These are phyloP conservation scores for Cantharellus cinnabarinus DNA, from an alignment of 768 basidiomycete species.

Conservation along the genomic window DNA sequence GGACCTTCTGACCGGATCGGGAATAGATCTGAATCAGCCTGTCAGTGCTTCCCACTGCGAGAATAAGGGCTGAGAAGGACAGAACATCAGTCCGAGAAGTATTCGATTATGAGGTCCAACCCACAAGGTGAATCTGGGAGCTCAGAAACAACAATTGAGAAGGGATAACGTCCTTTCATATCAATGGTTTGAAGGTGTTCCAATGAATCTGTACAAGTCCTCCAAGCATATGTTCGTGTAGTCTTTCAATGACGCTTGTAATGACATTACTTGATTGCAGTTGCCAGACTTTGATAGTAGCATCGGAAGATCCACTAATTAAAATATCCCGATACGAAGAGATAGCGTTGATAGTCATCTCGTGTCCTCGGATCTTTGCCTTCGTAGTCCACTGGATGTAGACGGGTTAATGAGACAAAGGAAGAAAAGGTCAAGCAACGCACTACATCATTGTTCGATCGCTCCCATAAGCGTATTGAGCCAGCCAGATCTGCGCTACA, in stretches of 20 bases:
- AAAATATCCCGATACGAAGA: constrained; percentile 29
- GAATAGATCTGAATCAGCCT: constrained; percentile 59
- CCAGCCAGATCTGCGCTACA: constrained; percentile 66
- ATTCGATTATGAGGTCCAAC: constrained; percentile 2
- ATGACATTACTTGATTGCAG: not conserved
- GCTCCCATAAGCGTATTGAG: constrained; percentile 38
- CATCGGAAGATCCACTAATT: constrained; percentile 71
- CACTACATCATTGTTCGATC: constrained; percentile 15
- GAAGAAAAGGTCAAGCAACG: constrained; percentile 10
- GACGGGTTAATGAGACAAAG: constrained; percentile 1
- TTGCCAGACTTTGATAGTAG: constrained; percentile 55
- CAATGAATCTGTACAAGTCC: not conserved
- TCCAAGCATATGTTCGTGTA: not conserved
- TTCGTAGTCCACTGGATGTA: constrained; percentile 35
- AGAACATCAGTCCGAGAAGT: not conserved
- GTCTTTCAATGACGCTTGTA: not conserved
- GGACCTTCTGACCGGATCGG: constrained; percentile 34
- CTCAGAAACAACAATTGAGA: constrained; percentile 39
- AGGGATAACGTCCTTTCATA: constrained; percentile 49
- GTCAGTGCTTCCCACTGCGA: constrained; percentile 78
- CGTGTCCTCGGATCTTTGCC: constrained; percentile 35
- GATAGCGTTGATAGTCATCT: constrained; percentile 47
- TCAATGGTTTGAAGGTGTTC: constrained; percentile 33
- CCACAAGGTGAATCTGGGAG: constrained; percentile 54
- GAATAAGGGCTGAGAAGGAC: constrained; percentile 25